Evolutionary conservation across 495 filamentous ascomycete species (phyloP).

Genomic region (Astrothelium macrocarpum): DNA sequence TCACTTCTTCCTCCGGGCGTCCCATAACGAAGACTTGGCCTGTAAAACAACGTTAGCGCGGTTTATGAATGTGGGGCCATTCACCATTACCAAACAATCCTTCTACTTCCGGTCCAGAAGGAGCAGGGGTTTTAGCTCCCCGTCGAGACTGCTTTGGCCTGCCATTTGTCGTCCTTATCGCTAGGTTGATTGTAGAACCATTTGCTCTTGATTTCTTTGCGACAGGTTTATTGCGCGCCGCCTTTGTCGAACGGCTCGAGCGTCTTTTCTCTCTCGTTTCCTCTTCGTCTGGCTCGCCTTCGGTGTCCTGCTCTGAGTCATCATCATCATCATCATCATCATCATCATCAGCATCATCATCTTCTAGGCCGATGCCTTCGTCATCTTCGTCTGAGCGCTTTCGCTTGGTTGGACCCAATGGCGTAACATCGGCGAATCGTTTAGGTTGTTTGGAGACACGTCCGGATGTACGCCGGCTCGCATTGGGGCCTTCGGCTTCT

Average conservation of each 20-base stretch:
- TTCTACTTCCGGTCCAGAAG: constrained; percentile 39
- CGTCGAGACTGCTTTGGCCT: constrained; percentile 35
- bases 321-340: constrained; percentile 48
- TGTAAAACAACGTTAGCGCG: constrained; percentile 26
- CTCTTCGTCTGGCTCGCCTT: constrained; percentile 52
- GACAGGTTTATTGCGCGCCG: constrained; percentile 45
- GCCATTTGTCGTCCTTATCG: constrained; percentile 38
- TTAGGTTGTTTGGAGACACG: constrained; percentile 67
- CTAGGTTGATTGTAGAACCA: constrained; percentile 23
- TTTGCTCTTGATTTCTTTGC: constrained; percentile 54
- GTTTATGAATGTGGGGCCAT: not conserved
- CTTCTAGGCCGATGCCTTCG: constrained; percentile 32
- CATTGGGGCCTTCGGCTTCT: not conserved
- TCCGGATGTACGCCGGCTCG: constrained; percentile 20
- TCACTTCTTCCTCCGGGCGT: constrained; percentile 60
- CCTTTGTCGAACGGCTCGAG: constrained; percentile 36
- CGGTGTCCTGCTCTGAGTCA: constrained; percentile 40
- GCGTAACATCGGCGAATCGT: constrained; percentile 39
- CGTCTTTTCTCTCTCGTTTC: constrained; percentile 50
- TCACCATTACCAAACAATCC: constrained; percentile 64
- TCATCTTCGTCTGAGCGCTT: constrained; percentile 40
- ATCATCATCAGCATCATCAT: constrained; percentile 41
- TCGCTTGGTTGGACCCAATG: constrained; percentile 39
- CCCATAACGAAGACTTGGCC: constrained; percentile 73
- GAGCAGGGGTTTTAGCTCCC: not conserved